Conservation (phyloP, 768 basidiomycete species). For the Tephrocybe sp. region DNA sequence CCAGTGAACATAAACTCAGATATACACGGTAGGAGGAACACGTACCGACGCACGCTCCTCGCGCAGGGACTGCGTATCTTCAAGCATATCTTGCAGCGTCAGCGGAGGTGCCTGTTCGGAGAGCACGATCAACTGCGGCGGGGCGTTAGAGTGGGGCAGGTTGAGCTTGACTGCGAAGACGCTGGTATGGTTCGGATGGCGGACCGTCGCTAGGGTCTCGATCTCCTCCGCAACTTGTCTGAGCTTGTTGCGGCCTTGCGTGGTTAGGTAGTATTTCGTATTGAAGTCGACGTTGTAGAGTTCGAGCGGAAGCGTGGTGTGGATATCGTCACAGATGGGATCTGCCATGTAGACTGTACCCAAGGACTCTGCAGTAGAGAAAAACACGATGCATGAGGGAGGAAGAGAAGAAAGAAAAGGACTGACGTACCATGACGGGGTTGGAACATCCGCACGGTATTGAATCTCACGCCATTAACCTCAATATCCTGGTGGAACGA, state of each 20-base stretch:
- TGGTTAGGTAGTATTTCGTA: slow-evolving; percentile 64
- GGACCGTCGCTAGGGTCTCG: slow-evolving; percentile 52
- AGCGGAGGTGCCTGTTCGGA: slow-evolving; percentile 69
- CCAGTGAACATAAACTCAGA: neutral
- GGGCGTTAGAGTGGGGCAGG: slow-evolving; percentile 43
- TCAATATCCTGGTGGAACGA: slow-evolving; percentile 56
- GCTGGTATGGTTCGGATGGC: slow-evolving; percentile 64
- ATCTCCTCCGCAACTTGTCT: slow-evolving; percentile 65
- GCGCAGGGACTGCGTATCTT: slow-evolving; percentile 71
- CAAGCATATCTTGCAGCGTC: slow-evolving; percentile 70
- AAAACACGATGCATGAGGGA: neutral
- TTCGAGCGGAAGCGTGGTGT: slow-evolving; percentile 58
- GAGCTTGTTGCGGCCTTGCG: slow-evolving; percentile 72
- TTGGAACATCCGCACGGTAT: slow-evolving; percentile 68
- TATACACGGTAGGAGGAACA: slow-evolving; percentile 4
- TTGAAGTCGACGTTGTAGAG: slow-evolving; percentile 65
- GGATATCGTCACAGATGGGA: slow-evolving; percentile 66
- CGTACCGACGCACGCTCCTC: slow-evolving; percentile 68
- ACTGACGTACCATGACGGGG: slow-evolving; percentile 55
- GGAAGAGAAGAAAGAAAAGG: neutral
- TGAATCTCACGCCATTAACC: slow-evolving; percentile 58
- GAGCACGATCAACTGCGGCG: slow-evolving; percentile 61
- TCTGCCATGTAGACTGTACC: slow-evolving; percentile 73
- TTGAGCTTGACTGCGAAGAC: slow-evolving; percentile 67
- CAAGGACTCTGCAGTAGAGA: slow-evolving; percentile 44